phyloP scores from a whole-genome alignment of 441 rosid genomes.

The Pelargonium australe region DNA sequence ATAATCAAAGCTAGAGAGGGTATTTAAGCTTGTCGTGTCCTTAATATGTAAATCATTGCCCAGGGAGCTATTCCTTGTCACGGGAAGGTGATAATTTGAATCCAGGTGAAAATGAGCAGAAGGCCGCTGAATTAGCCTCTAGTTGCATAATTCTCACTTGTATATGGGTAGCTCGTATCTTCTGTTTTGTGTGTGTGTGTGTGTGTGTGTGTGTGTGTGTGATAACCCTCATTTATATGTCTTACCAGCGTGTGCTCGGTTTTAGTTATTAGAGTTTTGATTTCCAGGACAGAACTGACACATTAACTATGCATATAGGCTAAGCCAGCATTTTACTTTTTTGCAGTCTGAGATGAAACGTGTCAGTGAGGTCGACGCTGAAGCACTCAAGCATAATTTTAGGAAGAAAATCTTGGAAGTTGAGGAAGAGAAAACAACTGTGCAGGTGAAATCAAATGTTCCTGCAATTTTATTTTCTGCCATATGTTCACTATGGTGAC shows the following conservation, averaged over 20 bases:
- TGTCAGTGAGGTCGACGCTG: conserved; percentile 40
- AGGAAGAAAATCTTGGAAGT: conserved; percentile 61
- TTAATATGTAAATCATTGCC: too few relatives aligned
- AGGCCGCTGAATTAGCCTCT: too few relatives aligned
- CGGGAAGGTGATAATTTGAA: too few relatives aligned
- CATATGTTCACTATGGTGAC: conserved; percentile 6
- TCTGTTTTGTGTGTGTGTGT: too few relatives aligned
- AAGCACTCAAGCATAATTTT: conserved; percentile 51
- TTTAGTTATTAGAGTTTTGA: conserved; percentile 3
- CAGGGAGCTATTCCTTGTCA: too few relatives aligned
- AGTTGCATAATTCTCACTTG: too few relatives aligned
- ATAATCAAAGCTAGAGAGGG: too few relatives aligned
- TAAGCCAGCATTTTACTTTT: conserved; percentile 15
- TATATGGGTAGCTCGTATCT: too few relatives aligned
- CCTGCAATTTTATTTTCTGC: conserved; percentile 11
- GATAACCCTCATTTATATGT: too few relatives aligned
- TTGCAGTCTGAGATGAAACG: conserved; percentile 58
- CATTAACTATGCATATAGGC: not conserved
- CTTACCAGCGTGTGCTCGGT: not conserved
- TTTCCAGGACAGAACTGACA: not conserved
- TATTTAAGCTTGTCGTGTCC: too few relatives aligned
- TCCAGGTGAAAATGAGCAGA: too few relatives aligned
- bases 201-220: too few relatives aligned
- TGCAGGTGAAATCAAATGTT: conserved; percentile 37
- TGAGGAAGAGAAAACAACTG: conserved; percentile 57